Evolutionary conservation across 768 basidiomycete genomes (phyloP).

Genomic region (Cytidiella melzeri): DNA sequence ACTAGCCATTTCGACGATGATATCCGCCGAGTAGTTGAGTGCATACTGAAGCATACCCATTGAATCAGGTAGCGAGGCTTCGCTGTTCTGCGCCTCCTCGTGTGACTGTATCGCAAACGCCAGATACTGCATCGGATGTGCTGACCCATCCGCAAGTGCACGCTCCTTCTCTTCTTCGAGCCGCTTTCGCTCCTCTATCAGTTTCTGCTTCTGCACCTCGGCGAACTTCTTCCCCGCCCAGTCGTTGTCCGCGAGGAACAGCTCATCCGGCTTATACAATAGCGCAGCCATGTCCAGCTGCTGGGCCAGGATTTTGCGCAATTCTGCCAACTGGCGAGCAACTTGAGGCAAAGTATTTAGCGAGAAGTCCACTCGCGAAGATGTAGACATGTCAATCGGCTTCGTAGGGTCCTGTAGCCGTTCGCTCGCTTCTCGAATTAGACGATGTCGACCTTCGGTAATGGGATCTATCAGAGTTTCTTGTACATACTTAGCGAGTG

Average conservation of each 20-base stretch:
- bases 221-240: conserved; percentile 27
- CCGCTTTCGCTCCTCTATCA: conserved; percentile 25
- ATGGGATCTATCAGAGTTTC: conserved; percentile 34
- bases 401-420: conserved; percentile 12
- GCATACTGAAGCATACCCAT: conserved; percentile 44
- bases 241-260: conserved; percentile 31
- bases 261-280: conserved; percentile 35
- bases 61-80: conserved; percentile 12
- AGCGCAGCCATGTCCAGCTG: conserved; percentile 39
- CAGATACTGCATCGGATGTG: conserved; percentile 23
- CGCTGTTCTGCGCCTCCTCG: conserved; percentile 20
- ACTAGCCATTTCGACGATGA: conserved; percentile 37
- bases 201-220: conserved; percentile 27
- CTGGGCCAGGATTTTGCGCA: conserved; percentile 14
- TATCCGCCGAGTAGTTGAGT: conserved; percentile 49
- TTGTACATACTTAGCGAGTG: conserved; percentile 36
- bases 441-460: conserved; percentile 34
- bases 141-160: conserved; percentile 27
- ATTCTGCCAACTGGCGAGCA: conserved; percentile 14
- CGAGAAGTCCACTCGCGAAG: conserved; percentile 14
- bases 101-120: conserved; percentile 26
- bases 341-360: conserved; percentile 17
- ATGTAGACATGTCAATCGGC: conserved; percentile 1
- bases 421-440: conserved; percentile 26
- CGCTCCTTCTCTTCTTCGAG: conserved; percentile 20